Conservation (phyloP, 495 filamentous ascomycete genomes). For the Neurospora tetraspora region DNA sequence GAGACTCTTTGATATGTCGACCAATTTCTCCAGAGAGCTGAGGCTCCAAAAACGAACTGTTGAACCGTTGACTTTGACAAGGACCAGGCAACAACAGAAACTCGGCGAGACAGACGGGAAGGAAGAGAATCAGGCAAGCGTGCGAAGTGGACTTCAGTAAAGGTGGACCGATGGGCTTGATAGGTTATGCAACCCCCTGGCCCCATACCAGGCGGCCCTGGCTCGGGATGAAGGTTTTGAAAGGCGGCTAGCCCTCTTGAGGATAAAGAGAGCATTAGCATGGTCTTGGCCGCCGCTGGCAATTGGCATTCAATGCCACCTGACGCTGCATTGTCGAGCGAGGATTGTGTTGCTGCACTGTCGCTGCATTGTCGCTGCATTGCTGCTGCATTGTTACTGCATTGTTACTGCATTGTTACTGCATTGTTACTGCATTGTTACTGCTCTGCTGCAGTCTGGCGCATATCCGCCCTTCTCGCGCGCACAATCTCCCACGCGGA, state of each 20-base stretch:
- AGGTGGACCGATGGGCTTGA: not conserved
- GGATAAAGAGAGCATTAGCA: not conserved
- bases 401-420: too few species aligned
- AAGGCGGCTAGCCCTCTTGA: not conserved
- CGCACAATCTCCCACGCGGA: not conserved
- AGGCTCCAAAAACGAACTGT: not conserved
- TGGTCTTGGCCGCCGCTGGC: not conserved
- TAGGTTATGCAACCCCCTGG: not conserved
- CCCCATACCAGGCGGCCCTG: not conserved
- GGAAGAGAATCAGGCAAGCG: not conserved
- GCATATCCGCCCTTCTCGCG: not conserved
- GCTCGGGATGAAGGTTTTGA: not conserved
- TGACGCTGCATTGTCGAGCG: too few species aligned
- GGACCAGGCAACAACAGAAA: not conserved
- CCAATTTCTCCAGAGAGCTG: not conserved
- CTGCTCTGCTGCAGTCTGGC: not conserved
- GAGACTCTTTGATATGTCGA: not conserved
- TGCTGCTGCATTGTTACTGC: too few species aligned
- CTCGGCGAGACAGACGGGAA: not conserved
- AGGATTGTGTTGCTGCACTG: not conserved
- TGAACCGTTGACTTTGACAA: not conserved
- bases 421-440: too few species aligned
- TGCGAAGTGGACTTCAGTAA: not conserved
- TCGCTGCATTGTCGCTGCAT: not conserved
- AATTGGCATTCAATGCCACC: not conserved